phyloP scores from a whole-genome alignment of 2,329 filamentous ascomycete species.

The Dothiorella sarmentorum region DNA sequence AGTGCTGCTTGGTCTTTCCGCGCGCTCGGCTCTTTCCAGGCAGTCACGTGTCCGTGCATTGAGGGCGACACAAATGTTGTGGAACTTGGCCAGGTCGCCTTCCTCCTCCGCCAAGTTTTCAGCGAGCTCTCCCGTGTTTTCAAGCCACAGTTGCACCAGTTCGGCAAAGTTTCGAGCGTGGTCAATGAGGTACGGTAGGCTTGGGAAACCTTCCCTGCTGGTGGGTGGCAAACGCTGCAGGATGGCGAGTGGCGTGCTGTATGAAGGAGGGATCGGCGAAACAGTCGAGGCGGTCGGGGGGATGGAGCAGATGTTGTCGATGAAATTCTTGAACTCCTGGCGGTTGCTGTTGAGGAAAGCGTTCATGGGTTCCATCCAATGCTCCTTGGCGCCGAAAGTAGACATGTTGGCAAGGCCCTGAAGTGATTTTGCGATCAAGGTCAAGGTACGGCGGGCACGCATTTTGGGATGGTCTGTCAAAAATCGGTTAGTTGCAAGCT shows the following conservation, averaged over 20 bases:
- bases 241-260: constrained; percentile 90
- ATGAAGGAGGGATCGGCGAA: constrained; percentile 71
- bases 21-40: constrained; percentile 50
- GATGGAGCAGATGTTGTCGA: constrained; percentile 82
- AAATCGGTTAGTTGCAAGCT: constrained; percentile 25
- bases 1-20: constrained; percentile 48
- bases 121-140: constrained; percentile 43
- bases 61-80: constrained; percentile 47
- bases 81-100: constrained; percentile 48
- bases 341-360: constrained; percentile 73
- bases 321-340: constrained; percentile 77
- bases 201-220: constrained; percentile 87
- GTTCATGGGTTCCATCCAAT: constrained; percentile 99
- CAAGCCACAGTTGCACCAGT: constrained; percentile 76
- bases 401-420: constrained; percentile 89
- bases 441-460: constrained; percentile 81
- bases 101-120: constrained; percentile 38
- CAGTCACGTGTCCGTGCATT: constrained; percentile 49
- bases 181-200: constrained; percentile 88
- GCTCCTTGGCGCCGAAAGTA: constrained; percentile 88
- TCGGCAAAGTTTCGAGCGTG: constrained; percentile 80
- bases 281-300: constrained; percentile 60
- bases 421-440: constrained; percentile 85
- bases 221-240: constrained; percentile 74
- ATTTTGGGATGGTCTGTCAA: constrained; percentile 71